Base-by-base conservation (phyloP, 768 basidiomycete genomes). In the Phanerochaete carnosa region DNA sequence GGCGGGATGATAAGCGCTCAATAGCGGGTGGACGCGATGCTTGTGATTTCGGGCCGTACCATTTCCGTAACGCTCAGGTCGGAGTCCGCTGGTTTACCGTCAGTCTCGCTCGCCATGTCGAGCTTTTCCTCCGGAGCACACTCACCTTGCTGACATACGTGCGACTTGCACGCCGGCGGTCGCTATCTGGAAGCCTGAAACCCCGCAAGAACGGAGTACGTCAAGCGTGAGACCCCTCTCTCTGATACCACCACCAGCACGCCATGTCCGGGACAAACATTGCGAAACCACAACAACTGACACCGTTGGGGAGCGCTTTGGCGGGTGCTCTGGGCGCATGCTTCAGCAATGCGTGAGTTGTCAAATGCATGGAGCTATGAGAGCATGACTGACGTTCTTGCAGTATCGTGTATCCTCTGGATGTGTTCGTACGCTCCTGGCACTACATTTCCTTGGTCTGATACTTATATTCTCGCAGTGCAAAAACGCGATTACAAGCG, bases 401-500 rank as follows among this genome's bases (percentile, higher is more conserved):
- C 66, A 96, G 95, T 47, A 83, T 90, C 49, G 94, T 98, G 3
- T 99, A 99, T 71, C 96, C 96, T 16, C 77, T 99, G 57, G 96
- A 99, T 75, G 93, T 94, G 88, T 94, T 77, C 67, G 92, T 77
- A 55, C 43, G 46, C 54, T 61, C 37, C n/a, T 28, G 13, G 30
- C 29, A 11, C 26, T 45, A 6, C 23, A 16, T 26, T 16, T 6
- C 30, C 50, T 3, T 30, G 19, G 37, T 3, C 13, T 46, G 68
- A 11, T 9, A 43, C 47, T 60, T 37, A 62, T 39, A 69, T 52
- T 22, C 25, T 37, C 11, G 55, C 69, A 97, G 95, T 9, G 89
- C 92, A 59, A 98, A 98, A 75, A 98, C 96, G 2, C 86, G 92
- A 45, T 94, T 99, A 62, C 97, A 99, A 72, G 95, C 93, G 29